These are phyloP conservation scores for Blastobotrys persicus DNA, from an alignment of 1,139 yeast species.

Conservation along the genomic window DNA sequence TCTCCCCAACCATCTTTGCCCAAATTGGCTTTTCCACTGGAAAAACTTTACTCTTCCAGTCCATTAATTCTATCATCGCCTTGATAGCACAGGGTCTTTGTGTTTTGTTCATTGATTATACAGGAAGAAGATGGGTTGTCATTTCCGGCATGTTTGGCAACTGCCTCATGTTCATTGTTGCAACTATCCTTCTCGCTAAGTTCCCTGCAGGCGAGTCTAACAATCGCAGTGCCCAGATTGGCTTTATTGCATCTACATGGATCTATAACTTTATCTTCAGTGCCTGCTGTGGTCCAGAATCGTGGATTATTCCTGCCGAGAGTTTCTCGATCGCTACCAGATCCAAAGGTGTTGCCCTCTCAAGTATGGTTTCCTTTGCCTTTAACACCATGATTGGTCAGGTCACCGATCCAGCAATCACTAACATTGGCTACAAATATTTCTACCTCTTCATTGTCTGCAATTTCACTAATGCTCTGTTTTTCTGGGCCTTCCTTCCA, in stretches of 20 bases:
- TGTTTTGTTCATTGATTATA: constrained; percentile 21
- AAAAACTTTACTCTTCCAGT: constrained; percentile 24
- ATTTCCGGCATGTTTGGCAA: constrained; percentile 14
- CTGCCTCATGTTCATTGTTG: constrained; percentile 21
- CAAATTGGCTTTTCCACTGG: constrained; percentile 27
- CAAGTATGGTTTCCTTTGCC: constrained; percentile 26
- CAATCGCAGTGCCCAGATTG: constrained; percentile 27
- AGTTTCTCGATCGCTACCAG: constrained; percentile 65
- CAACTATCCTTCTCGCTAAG: constrained; percentile 25
- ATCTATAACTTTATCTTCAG: constrained; percentile 28
- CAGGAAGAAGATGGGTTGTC: constrained; percentile 27
- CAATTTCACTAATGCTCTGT: constrained; percentile 34
- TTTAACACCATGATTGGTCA: constrained; percentile 32
- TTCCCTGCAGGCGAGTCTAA: constrained; percentile 26
- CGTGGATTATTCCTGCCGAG: constrained; percentile 75
- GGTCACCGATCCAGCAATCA: constrained; percentile 26
- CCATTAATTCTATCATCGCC: constrained; percentile 28
- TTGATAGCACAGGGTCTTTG: constrained; percentile 25
- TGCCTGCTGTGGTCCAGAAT: constrained; percentile 67
- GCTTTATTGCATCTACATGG: constrained; percentile 31
- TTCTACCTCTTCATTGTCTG: constrained; percentile 30
- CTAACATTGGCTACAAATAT: constrained; percentile 24
- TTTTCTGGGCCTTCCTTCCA: constrained; percentile 46
- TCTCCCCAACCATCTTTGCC: constrained; percentile 59
- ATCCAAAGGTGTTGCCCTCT: constrained; percentile 69